Conservation (phyloP, 139 green algal species). For the Coelastrella sp. region DNA sequence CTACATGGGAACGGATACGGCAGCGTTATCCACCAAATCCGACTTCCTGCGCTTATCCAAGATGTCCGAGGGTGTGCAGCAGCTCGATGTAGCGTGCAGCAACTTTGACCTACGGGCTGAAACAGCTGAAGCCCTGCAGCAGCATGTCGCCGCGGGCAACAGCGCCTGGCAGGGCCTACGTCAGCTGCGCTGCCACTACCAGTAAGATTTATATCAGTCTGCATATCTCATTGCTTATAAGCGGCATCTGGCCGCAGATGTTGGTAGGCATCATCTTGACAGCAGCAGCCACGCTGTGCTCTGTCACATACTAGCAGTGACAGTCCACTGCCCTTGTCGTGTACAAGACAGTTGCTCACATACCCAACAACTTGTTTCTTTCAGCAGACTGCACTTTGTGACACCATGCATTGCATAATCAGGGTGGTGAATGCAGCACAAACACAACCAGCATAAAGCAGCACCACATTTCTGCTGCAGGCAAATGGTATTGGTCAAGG, state of each 20-base stretch:
- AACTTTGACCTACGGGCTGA: background rate
- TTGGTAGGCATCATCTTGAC: no score
- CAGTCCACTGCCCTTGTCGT: no score
- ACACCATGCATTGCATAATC: no score
- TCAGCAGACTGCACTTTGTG: no score
- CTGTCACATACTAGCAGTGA: no score
- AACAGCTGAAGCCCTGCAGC: background rate
- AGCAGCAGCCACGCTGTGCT: no score
- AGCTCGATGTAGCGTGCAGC: background rate
- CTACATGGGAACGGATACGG: background rate
- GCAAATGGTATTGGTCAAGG: conserved; percentile 28
- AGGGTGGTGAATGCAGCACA: no score
- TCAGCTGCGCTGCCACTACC: conserved; percentile 11
- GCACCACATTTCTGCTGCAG: background rate
- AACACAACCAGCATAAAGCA: no score
- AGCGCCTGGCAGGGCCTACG: conserved; percentile 15
- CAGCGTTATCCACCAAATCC: background rate
- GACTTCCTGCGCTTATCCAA: background rate
- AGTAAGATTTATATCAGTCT: background rate
- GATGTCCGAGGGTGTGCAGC: background rate
- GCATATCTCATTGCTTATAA: no score
- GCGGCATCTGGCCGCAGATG: no score
- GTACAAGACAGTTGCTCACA: no score
- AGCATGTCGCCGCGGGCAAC: background rate
- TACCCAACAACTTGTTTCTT: no score